These are phyloP conservation scores for Leucaena leucocephala DNA, from an alignment of 306 rosid species.

Conservation along the genomic window DNA sequence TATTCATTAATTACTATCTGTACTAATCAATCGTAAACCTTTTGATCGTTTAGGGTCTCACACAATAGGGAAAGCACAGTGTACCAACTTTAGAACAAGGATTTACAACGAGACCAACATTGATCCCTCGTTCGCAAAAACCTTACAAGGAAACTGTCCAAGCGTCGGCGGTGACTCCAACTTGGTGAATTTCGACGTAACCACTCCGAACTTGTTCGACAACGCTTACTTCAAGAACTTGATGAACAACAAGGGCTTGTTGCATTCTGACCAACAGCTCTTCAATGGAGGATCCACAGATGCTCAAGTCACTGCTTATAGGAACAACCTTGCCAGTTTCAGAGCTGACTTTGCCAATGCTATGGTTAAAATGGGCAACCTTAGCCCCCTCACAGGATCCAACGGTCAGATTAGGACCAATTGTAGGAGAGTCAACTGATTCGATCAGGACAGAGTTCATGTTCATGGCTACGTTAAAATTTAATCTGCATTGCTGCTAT, in stretches of 20 bases:
- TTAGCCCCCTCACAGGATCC: slow-evolving; percentile 65
- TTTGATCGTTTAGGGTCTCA: slow-evolving; percentile 51
- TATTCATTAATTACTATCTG: too few species aligned
- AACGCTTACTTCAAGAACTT: slow-evolving; percentile 61
- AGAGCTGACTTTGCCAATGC: slow-evolving; percentile 59
- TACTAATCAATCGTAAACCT: not conserved
- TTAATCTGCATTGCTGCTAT: too few species aligned
- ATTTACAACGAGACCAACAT: slow-evolving; percentile 68
- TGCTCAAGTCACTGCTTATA: slow-evolving; percentile 49
- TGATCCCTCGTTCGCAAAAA: slow-evolving; percentile 49
- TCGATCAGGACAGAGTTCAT: not conserved
- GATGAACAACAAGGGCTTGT: slow-evolving; percentile 50
- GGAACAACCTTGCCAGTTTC: slow-evolving; percentile 35
- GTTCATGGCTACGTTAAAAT: not conserved
- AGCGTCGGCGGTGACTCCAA: slow-evolving; percentile 52
- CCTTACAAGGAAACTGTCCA: slow-evolving; percentile 50
- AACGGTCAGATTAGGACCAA: slow-evolving; percentile 60
- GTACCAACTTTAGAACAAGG: slow-evolving; percentile 48
- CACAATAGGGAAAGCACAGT: slow-evolving; percentile 60
- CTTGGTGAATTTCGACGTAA: slow-evolving; percentile 52
- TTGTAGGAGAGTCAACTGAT: slow-evolving; percentile 53
- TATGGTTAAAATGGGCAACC: slow-evolving; percentile 65
- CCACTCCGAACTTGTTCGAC: slow-evolving; percentile 49
- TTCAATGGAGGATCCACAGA: slow-evolving; percentile 59
- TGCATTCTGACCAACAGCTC: slow-evolving; percentile 70